Percentiles rank a stretch among this genome's conserved stretches.
phyloP scores from a whole-genome alignment of 2,329 filamentous ascomycete genomes.

The Fusarium heterosporum region DNA sequence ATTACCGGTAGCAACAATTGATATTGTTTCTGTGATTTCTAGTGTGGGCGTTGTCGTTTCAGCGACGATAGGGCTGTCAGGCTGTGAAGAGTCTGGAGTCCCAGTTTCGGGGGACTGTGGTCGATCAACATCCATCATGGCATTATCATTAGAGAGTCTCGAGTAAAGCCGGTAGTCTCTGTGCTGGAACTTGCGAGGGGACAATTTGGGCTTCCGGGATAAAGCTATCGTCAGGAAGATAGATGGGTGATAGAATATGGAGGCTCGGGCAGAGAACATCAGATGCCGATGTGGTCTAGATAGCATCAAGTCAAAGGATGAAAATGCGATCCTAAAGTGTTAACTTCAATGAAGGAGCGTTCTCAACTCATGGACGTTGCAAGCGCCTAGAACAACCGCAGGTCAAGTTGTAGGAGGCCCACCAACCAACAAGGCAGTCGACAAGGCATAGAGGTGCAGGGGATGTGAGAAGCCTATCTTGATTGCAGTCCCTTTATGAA shows the following conservation, averaged over 20 bases:
- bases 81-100: constrained; percentile 15
- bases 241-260: neutral
- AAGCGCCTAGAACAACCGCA: neutral
- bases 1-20: constrained; percentile 8
- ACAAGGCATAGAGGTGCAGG: constrained; percentile 1
- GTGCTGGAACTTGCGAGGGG: neutral
- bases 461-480: neutral
- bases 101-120: neutral
- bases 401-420: constrained; percentile 14
- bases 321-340: neutral
- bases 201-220: neutral
- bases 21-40: constrained; percentile 34
- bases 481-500: neutral
- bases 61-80: constrained; percentile 8
- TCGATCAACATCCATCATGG: constrained; percentile 10
- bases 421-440: neutral
- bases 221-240: neutral
- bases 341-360: neutral
- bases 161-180: neutral
- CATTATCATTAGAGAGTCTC: neutral
- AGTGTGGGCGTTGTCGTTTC: constrained; percentile 6
- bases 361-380: neutral
- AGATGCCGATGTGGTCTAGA: neutral
- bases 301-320: neutral
- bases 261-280: neutral